These are phyloP conservation scores for Fusarium bulbicola DNA, from an alignment of 2,329 filamentous ascomycete genomes.

Conservation along the genomic window DNA sequence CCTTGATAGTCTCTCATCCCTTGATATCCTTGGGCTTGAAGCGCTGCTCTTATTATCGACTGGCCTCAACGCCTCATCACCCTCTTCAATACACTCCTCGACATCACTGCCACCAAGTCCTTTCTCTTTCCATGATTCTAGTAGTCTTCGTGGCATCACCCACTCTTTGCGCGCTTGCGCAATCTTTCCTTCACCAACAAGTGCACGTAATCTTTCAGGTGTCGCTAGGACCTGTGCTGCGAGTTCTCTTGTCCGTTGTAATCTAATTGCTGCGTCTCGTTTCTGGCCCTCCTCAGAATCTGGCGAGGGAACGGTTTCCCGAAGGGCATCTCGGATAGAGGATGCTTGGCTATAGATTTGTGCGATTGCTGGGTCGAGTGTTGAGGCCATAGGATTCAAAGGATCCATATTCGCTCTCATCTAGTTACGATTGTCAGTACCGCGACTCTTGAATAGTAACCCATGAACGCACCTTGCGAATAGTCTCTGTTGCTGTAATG, in stretches of 20 bases:
- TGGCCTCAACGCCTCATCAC: constrained; percentile 58
- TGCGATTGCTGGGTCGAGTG: constrained; percentile 76
- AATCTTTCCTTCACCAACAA: constrained; percentile 67
- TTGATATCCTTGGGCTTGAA: constrained; percentile 35
- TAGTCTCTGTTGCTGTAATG: constrained; percentile 96
- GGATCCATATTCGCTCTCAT: constrained; percentile 87
- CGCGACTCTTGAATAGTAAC: too few species aligned
- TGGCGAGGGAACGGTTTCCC: constrained; percentile 58
- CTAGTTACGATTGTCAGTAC: constrained; percentile 44
- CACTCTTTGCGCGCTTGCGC: constrained; percentile 69
- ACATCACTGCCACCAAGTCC: constrained; percentile 66
- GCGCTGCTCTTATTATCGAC: constrained; percentile 22
- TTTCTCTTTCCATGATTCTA: constrained; percentile 63
- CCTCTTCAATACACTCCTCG: constrained; percentile 61
- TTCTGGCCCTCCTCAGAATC: constrained; percentile 51
- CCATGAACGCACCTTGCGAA: constrained; percentile 68
- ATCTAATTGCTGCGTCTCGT: constrained; percentile 46
- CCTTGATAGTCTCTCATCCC: constrained; percentile 30
- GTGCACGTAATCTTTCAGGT: constrained; percentile 64
- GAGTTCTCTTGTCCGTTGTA: constrained; percentile 60
- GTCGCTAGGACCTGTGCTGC: constrained; percentile 70
- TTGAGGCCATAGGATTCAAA: constrained; percentile 76
- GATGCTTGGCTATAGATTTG: constrained; percentile 74
- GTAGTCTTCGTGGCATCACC: constrained; percentile 61
- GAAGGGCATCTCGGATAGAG: constrained; percentile 62